Evolutionary conservation across 768 basidiomycete species (phyloP).

Genomic region (Leccinum imitatum): DNA sequence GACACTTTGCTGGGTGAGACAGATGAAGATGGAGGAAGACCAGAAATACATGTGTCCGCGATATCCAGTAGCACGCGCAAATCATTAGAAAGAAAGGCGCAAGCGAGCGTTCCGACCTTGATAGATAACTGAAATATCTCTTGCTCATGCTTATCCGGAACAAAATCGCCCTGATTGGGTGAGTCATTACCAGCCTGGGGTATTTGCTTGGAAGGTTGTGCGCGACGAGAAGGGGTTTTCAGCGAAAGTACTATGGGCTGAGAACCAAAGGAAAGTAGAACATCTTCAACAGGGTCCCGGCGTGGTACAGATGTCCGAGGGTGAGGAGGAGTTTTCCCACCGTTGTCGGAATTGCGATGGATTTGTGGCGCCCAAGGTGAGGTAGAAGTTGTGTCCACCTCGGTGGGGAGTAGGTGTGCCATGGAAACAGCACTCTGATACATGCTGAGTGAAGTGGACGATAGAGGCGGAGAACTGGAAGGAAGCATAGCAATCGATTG

Average conservation of each 20-base stretch:
- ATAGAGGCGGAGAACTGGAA: constrained; percentile 43
- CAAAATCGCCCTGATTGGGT: constrained; percentile 6
- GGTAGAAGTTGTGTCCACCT: background rate
- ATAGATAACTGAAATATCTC: constrained; percentile 43
- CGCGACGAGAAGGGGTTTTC: constrained; percentile 41
- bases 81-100: constrained; percentile 57
- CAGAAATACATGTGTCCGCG: constrained; percentile 33
- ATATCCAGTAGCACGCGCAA: constrained; percentile 49
- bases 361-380: background rate
- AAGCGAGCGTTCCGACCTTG: constrained; percentile 51
- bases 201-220: constrained; percentile 12
- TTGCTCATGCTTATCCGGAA: constrained; percentile 8
- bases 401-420: constrained; percentile 1
- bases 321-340: constrained; percentile 3
- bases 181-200: constrained; percentile 4
- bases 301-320: constrained; percentile 9
- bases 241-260: constrained; percentile 61
- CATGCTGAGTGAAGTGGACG: constrained; percentile 63
- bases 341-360: background rate
- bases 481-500: constrained; percentile 70
- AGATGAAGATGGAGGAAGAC: constrained; percentile 18
- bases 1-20: constrained; percentile 13
- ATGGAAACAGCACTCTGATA: constrained; percentile 73
- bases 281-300: constrained; percentile 37
- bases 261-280: constrained; percentile 59